These are phyloP conservation scores for Xylaria sp. DNA, from an alignment of 2,329 filamentous ascomycete species.

Conservation along the genomic window DNA sequence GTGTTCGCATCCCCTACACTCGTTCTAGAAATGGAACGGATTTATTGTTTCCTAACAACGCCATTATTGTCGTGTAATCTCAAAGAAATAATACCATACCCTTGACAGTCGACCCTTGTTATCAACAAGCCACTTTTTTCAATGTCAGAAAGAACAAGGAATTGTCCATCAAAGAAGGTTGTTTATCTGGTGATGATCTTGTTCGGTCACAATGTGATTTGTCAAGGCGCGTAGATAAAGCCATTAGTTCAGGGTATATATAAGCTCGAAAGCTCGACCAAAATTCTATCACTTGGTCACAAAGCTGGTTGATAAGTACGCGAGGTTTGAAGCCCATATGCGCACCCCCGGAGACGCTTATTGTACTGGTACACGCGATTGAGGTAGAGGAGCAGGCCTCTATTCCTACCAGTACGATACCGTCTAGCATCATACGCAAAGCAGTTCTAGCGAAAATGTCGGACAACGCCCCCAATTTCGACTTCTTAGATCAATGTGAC, in stretches of 20 bases:
- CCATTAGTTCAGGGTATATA: not conserved
- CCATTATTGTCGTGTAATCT: not conserved
- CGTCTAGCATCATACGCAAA: not conserved
- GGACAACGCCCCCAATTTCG: not conserved
- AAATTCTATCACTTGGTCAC: not conserved
- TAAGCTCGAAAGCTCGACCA: not conserved
- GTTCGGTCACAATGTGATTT: conserved; percentile 4
- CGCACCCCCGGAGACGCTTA: too few species aligned
- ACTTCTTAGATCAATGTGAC: not conserved
- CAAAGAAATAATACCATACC: not conserved
- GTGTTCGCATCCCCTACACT: not conserved
- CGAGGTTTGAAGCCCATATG: not conserved
- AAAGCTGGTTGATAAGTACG: not conserved
- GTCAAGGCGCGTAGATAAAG: not conserved
- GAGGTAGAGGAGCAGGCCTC: conserved; percentile 9
- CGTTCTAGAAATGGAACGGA: not conserved
- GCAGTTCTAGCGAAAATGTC: not conserved
- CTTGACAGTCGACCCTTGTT: conserved; percentile 3
- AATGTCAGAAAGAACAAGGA: not conserved
- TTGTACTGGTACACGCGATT: conserved; percentile 9
- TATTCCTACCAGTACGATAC: conserved; percentile 4
- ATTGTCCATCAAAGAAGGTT: not conserved
- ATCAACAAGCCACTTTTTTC: not conserved
- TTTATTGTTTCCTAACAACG: not conserved
- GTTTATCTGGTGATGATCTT: not conserved